Conservation (phyloP, 192 early-diverging fungal genomes). For the Coemansia sp. region DNA sequence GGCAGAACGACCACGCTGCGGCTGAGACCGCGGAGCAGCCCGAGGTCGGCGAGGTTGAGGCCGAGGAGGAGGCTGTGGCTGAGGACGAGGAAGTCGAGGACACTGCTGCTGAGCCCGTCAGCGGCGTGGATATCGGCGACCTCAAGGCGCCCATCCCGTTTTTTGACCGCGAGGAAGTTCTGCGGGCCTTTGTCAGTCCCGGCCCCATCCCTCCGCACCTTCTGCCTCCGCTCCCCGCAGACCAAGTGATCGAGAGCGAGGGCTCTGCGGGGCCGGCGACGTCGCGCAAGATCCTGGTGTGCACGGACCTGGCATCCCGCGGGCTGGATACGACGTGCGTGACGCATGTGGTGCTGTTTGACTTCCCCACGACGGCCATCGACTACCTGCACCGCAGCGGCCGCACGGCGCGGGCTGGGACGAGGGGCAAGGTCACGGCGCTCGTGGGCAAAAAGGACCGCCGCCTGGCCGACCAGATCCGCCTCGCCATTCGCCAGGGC, state of each 20-base stretch:
- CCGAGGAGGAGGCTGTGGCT: neutral
- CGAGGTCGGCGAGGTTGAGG: neutral
- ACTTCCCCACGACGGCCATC: slow-evolving; percentile 86
- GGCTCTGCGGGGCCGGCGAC: neutral
- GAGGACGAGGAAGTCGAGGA: neutral
- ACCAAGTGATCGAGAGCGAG: slow-evolving; percentile 2
- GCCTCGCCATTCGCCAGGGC: slow-evolving; percentile 50
- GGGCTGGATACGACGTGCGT: slow-evolving; percentile 88
- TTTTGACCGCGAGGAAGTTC: slow-evolving; percentile 37
- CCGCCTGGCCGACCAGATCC: slow-evolving; percentile 49
- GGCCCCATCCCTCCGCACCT: slow-evolving; percentile 38
- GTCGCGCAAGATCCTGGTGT: slow-evolving; percentile 65
- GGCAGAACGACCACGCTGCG: slow-evolving; percentile 9
- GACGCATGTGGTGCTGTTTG: slow-evolving; percentile 84
- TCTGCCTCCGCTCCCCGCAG: slow-evolving; percentile 14
- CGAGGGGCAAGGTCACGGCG: slow-evolving; percentile 74
- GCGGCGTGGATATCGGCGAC: slow-evolving; percentile 20
- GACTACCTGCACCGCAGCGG: slow-evolving; percentile 94
- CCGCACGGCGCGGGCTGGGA: slow-evolving; percentile 82
- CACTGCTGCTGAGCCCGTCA: slow-evolving; percentile 9
- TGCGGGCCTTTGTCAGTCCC: slow-evolving; percentile 16
- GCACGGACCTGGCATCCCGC: slow-evolving; percentile 88
- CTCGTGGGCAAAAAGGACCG: slow-evolving; percentile 75
- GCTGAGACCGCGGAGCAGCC: neutral
- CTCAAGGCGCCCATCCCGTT: slow-evolving; percentile 28